Percentiles rank a stretch among this genome's conserved stretches.
Evolutionary conservation across 345 rosid species (phyloP).

Genomic region (Hirschfeldia incana): DNA sequence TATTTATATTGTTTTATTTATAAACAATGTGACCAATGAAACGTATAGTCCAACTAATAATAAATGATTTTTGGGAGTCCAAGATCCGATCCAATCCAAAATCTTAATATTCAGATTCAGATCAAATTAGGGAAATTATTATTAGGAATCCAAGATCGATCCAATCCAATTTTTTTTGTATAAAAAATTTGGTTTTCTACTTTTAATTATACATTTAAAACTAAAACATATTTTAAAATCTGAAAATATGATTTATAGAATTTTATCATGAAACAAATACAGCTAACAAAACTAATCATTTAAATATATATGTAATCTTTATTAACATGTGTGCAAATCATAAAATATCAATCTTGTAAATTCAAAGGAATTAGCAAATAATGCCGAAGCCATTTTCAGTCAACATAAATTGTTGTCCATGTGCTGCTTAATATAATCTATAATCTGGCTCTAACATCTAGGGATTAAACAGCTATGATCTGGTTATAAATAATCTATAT

Average conservation of each 20-base stretch:
- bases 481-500: neutral
- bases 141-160: neutral
- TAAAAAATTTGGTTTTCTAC: neutral
- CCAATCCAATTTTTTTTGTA: neutral
- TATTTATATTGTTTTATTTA: neutral
- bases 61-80: too few relatives aligned
- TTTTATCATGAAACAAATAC: neutral
- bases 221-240: neutral
- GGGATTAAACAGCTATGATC: neutral
- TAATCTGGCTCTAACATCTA: neutral
- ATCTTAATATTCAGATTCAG: neutral
- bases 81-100: too few relatives aligned
- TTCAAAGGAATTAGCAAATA: neutral
- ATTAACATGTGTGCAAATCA: neutral
- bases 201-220: too few relatives aligned
- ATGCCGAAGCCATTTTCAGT: neutral
- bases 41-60: neutral
- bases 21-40: conserved; percentile 3
- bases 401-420: neutral
- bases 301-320: too few relatives aligned
- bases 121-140: neutral
- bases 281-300: neutral
- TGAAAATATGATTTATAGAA: neutral
- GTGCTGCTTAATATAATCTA: neutral
- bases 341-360: neutral